Percentiles rank a stretch among this genome's conserved stretches.
These are phyloP conservation scores for Lipomyces oligophaga DNA, from an alignment of 805 yeast genomes.

Conservation along the genomic window DNA sequence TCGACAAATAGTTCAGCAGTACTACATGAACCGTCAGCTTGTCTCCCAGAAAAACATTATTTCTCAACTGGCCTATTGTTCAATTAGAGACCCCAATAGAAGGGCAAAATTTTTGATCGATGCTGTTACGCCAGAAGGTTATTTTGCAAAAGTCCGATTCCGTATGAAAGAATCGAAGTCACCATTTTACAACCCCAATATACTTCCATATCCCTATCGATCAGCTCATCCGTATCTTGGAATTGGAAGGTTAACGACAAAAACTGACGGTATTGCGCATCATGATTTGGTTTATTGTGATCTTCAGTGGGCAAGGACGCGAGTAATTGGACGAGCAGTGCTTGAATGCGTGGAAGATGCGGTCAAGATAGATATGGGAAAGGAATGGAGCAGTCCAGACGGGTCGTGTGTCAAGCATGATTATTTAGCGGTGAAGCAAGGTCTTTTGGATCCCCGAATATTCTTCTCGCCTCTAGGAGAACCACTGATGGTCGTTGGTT, in stretches of 20 bases:
- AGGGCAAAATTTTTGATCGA: conserved; percentile 1
- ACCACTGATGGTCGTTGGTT: conserved; percentile 27
- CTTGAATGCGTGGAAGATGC: conserved; percentile 6
- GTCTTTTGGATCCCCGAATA: conserved; percentile 21
- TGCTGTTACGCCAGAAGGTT: conserved; percentile 8
- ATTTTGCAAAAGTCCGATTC: conserved; percentile 6
- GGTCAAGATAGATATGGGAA: background rate
- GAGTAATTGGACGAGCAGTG: conserved; percentile 9
- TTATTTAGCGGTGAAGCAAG: conserved; percentile 7
- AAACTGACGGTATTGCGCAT: background rate
- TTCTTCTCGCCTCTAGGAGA: conserved; percentile 24
- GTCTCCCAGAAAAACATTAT: background rate
- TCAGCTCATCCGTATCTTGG: conserved; percentile 10
- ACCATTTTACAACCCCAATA: conserved; percentile 14
- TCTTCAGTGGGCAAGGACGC: conserved; percentile 12
- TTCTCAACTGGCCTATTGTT: conserved; percentile 7
- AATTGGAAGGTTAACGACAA: conserved; percentile 9
- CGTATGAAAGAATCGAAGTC: background rate
- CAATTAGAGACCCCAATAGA: background rate
- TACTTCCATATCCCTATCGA: conserved; percentile 16
- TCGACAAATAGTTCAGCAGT: no score
- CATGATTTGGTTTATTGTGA: conserved; percentile 24
- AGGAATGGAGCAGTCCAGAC: conserved; percentile 9
- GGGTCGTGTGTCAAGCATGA: conserved; percentile 2
- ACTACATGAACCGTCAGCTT: background rate